Evolutionary conservation across 352 stramenopile genomes (phyloP), one percentile per base, ranked within the genome.

Genomic region (Hyaloperonospora brassicae): DNA sequence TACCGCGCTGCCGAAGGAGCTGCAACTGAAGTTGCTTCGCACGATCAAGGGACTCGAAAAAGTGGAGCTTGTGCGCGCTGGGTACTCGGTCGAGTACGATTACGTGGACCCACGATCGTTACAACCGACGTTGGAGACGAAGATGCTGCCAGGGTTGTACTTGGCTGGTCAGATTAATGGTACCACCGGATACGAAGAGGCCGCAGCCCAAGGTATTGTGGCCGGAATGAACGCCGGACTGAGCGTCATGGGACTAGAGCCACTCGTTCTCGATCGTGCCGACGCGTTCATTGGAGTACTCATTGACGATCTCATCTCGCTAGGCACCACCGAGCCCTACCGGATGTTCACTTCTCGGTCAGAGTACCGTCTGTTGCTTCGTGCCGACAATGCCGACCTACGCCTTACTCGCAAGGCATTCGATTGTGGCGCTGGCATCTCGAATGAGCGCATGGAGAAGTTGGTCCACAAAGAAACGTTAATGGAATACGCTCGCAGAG

Each of bases 11-110:
- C 94, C 95, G 0, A 78, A 89, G 58, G 89, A 98, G 23, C 79
- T 98, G n/a, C 96, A 99, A 61, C 68, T 96, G 5, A 64, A 95
- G 61, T 86, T 99, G 44, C 73, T 99, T 39, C 80, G 86, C 9
- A 97, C 75, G 4, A 99, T 99, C 70, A 70, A 90, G 57, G 97
- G 97, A 14, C 72, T 99, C 3, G 93, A 98, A 69, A 78, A 96
- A 21, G 93, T 96, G 35, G 83, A 98, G 47, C 96, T 99, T 56
- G 67, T 98, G 17, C 84, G 93, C 8, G 87, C 95, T 22, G 97
- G 95, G 22, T 99, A 99, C 65, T 95, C 98, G n/a, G 97, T 99
- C n/a, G 96, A 99, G 74, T 99, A 99, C 63, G 96, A 99, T 78
- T 99, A 95, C 66, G 79, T 99, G 39, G 96, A 98, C 59, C 95